Conservation (phyloP, 2,329 filamentous ascomycete species). For the Diplodia sapinea region DNA sequence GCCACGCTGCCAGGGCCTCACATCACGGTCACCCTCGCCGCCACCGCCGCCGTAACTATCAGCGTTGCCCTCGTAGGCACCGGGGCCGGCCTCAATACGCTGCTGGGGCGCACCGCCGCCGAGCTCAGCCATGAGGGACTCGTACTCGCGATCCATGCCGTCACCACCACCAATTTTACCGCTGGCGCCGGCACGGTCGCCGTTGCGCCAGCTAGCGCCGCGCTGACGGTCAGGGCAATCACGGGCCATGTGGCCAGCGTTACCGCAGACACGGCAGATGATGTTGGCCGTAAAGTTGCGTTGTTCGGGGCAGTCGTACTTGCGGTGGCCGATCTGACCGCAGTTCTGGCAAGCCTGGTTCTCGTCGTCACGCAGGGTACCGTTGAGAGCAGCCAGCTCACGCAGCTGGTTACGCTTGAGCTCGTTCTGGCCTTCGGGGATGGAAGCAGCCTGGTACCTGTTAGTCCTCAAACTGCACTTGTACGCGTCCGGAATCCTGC, state of each 20-base stretch:
- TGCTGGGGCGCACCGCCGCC: constrained; percentile 76
- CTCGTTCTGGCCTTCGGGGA: constrained; percentile 98
- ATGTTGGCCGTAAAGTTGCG: constrained; percentile 99
- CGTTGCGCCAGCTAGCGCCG: constrained; percentile 90
- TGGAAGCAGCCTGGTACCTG: constrained; percentile 80
- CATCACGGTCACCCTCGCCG: constrained; percentile 57
- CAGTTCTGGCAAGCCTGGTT: constrained; percentile 99
- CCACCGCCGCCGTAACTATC: constrained; percentile 41
- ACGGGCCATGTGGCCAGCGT: constrained; percentile 96
- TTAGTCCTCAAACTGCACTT: constrained; percentile 38
- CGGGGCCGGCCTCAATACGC: constrained; percentile 85
- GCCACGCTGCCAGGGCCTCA: constrained; percentile 87
- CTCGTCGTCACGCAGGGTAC: constrained; percentile 97
- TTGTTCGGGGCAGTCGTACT: constrained; percentile 97
- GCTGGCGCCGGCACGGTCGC: constrained; percentile 53
- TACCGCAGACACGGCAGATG: constrained; percentile 97
- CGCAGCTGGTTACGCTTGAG: constrained; percentile 98
- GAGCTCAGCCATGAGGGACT: constrained; percentile 98
- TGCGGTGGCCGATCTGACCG: constrained; percentile 97
- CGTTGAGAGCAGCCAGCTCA: constrained; percentile 96
- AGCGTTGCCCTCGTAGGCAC: constrained; percentile 56
- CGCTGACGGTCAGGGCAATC: constrained; percentile 95
- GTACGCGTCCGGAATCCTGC: constrained; percentile 46
- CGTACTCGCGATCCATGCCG: constrained; percentile 90
- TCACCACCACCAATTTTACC: constrained; percentile 74